These are phyloP conservation scores for Coemansia sp. DNA, from an alignment of 192 early-diverging fungal species.

Conservation along the genomic window DNA sequence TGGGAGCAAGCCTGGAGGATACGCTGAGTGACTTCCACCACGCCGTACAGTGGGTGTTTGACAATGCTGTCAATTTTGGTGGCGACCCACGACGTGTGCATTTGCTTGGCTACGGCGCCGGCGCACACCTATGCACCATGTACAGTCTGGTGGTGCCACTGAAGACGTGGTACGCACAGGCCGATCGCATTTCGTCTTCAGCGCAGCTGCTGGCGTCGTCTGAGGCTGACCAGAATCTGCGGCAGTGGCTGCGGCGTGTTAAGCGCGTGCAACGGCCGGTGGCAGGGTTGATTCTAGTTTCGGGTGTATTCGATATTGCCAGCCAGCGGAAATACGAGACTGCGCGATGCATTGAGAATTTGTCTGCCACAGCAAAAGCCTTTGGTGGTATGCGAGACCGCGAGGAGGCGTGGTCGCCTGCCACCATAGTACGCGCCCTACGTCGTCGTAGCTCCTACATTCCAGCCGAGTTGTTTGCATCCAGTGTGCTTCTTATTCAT, in stretches of 20 bases:
- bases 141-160: conserved; percentile 53
- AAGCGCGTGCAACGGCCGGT: conserved; percentile 38
- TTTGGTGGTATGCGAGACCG: conserved; percentile 28
- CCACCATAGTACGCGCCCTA: conserved; percentile 34
- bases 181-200: conserved; percentile 42
- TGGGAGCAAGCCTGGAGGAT: conserved; percentile 30
- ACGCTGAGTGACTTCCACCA: conserved; percentile 47
- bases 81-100: conserved; percentile 48
- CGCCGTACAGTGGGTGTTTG: conserved; percentile 52
- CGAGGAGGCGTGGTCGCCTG: conserved; percentile 54
- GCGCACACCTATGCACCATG: conserved; percentile 52
- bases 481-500: conserved; percentile 47
- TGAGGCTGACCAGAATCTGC: conserved; percentile 32
- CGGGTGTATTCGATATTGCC: conserved; percentile 50
- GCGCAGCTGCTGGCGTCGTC: conserved; percentile 44
- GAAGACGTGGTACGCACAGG: conserved; percentile 51
- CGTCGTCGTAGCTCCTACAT: conserved; percentile 40
- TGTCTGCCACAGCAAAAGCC: conserved; percentile 38
- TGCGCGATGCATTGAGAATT: conserved; percentile 47
- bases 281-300: conserved; percentile 48
- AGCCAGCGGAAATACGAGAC: conserved; percentile 50
- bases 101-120: conserved; percentile 50
- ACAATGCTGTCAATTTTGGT: conserved; percentile 46
- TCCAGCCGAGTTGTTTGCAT: conserved; percentile 42
- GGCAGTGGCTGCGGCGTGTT: conserved; percentile 27